Base-by-base conservation (phyloP, 495 filamentous ascomycete genomes). In the Schizothecium vesticola region DNA sequence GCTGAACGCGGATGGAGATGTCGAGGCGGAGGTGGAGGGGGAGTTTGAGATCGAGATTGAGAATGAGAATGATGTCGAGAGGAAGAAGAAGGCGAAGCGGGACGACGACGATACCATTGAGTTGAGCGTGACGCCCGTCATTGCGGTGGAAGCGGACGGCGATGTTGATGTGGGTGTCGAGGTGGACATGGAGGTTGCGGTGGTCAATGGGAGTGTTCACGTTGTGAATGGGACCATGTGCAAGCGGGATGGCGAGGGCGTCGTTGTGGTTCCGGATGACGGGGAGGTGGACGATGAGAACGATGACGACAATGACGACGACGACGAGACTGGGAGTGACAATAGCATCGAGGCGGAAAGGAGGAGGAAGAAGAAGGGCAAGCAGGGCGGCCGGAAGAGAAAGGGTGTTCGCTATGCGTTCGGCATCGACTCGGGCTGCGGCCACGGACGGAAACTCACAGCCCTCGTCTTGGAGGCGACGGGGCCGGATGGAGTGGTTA, bases 361-460 rank as follows among this genome's bases (percentile, higher is more conserved):
- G 28, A 68, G 60, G 7, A 66, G 29, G 16, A 43, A 65, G 19
- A 71, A 66, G 22, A 31, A 63, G 16, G 28, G 59, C 64, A 70
- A 61, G 25, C 25, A 63, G 16, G 28, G 59, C 7, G 11, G n/a
- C 64, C 68, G 63, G 22, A 70, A 61, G 28, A 67, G 28, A 43
- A 69, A 63, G 11, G 76, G 75, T 10, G 69, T 66, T 16, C 68
- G 76, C 31, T 96, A 93, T 75, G 90, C 89, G 56, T 92, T 92
- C 74, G 95, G 95, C 1, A 81, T 99, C 23, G 95, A 98, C 75
- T 88, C 88, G 0, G 90, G 89, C 1, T 97, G 94, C 74, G 86
- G 91, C 11, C 86, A 87, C 64, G 93, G 92, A 9, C 88, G 87
- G 0, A 82, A 84, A 65, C 74, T 97, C 67, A 91, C 90, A 3